Conservation (phyloP, 2,329 filamentous ascomycete genomes). For the Thyridium curvatum region DNA sequence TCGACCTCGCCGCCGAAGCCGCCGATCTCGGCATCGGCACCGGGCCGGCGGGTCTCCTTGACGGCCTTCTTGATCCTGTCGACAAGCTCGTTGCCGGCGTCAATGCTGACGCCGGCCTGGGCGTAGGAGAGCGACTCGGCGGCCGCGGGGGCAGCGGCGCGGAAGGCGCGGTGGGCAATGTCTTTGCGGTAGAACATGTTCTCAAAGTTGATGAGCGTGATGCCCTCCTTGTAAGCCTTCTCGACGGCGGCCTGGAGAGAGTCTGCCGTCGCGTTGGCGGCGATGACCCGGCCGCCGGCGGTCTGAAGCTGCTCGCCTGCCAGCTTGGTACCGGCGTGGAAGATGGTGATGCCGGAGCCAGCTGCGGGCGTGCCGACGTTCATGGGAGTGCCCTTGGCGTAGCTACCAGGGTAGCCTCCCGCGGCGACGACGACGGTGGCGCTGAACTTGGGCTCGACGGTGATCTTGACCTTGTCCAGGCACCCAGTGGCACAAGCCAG, state of each 20-base stretch:
- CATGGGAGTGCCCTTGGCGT: constrained; percentile 69
- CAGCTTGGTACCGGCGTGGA: constrained; percentile 84
- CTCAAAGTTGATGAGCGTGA: constrained; percentile 74
- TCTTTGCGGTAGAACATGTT: constrained; percentile 90
- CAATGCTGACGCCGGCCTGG: constrained; percentile 87
- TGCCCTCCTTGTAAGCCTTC: constrained; percentile 73
- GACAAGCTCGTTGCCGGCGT: constrained; percentile 88
- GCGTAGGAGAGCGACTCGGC: constrained; percentile 75
- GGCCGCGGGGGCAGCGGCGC: constrained; percentile 23
- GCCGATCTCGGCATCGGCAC: constrained; percentile 88
- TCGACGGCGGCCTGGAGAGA: constrained; percentile 77
- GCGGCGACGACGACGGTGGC: constrained; percentile 93
- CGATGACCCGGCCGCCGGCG: constrained; percentile 86
- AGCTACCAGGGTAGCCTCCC: constrained; percentile 82
- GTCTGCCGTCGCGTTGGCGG: constrained; percentile 69
- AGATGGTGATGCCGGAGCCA: constrained; percentile 61
- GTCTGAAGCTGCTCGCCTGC: constrained; percentile 62
- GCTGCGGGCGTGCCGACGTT: constrained; percentile 36
- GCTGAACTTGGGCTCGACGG: constrained; percentile 64
- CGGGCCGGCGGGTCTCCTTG: constrained; percentile 74
- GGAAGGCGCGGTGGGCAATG: constrained; percentile 75
- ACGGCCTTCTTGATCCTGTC: constrained; percentile 87
- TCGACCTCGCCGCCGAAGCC: constrained; percentile 90
- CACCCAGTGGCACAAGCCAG: constrained; percentile 73
- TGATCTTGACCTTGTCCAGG: constrained; percentile 63